Evolutionary conservation across 257 asterid genomes (phyloP).

Genomic region (Salvia rosmarinus): DNA sequence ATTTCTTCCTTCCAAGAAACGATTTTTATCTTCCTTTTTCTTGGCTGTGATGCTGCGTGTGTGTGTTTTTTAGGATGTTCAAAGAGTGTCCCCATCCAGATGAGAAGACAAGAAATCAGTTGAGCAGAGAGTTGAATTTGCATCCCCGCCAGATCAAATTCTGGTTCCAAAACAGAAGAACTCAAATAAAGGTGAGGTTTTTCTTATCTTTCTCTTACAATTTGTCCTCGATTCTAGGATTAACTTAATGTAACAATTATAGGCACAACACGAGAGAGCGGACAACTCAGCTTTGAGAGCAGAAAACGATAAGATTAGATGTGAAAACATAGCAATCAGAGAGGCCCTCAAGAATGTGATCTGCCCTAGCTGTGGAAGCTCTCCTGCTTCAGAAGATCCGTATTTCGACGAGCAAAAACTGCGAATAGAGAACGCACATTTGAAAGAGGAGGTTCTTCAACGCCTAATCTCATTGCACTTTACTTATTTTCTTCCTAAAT

Average conservation of each 20-base stretch:
- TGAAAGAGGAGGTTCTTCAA: slow-evolving; percentile 75
- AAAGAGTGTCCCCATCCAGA: slow-evolving; percentile 95
- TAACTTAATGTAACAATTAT: not conserved
- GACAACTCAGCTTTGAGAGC: slow-evolving; percentile 65
- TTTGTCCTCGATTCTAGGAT: not conserved
- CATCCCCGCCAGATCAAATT: slow-evolving; percentile 93
- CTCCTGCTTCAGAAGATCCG: slow-evolving; percentile 71
- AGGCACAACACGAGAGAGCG: slow-evolving; percentile 90
- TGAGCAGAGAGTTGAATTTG: slow-evolving; percentile 83
- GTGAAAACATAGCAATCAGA: slow-evolving; percentile 83
- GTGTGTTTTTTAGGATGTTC: slow-evolving; percentile 54
- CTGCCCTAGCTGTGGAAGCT: slow-evolving; percentile 90
- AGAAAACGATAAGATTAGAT: slow-evolving; percentile 77
- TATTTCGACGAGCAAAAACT: slow-evolving; percentile 79
- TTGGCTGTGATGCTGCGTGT: not conserved
- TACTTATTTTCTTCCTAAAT: not conserved
- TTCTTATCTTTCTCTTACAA: too few relatives aligned
- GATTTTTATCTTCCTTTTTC: not conserved
- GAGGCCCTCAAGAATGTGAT: slow-evolving; percentile 83
- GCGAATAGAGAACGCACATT: slow-evolving; percentile 70
- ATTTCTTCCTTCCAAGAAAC: not conserved
- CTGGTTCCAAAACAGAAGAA: slow-evolving; percentile 97
- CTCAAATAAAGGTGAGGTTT: slow-evolving; percentile 77
- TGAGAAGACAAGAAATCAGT: slow-evolving; percentile 78
- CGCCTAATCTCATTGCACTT: not conserved